Base-by-base conservation (phyloP, 2,329 filamentous ascomycete genomes). In the Sodiomyces alkalinus region DNA sequence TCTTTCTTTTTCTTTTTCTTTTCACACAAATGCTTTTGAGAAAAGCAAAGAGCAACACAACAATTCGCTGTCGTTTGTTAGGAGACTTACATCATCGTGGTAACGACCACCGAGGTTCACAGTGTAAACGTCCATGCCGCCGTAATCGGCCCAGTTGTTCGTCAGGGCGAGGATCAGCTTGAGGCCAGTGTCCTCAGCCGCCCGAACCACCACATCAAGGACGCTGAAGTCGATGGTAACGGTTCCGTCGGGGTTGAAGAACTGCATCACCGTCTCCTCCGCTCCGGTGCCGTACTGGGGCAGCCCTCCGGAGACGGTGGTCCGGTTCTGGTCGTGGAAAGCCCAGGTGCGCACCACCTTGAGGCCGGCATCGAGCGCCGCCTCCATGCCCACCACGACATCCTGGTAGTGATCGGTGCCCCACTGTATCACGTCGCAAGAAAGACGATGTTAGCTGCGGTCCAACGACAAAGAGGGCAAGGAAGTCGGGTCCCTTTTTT, bases 301-400 rank as follows among this genome's bases (percentile, higher is more conserved):
- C 4, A 69, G 44, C 5, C 64, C 62, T 12, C 46, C 37, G 11
- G 51, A 44, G 17, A 50, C 39, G 33, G 56, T 59, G 0, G 63
- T 67, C 15, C 46, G 48, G 40, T 69, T 70, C 41, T 60, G 62
- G 44, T 69, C 64, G 39, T 68, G 66, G 52, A 68, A 69, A 11
- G 62, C 64, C 65, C 64, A 69, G 7, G 64, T 68, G 16, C 64
- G 58, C 41, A 70, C 58, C 5, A 69, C 64, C 27, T 55, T 63
- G 13, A 67, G 44, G 3, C 62, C 61, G 7, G 61, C 61, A 5
- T 56, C 48, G 35, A 57, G 56, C 24, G 56, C 61, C 13, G 58
- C 61, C 6, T 38, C 47, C 29, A 65, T 42, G 14, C 60, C 61
- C 19, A 51, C 49, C 19, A 60, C 55, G 25, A 60, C 52, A 38